These are phyloP conservation scores for Trichosanthes cucumerina DNA, from an alignment of 306 rosid species.

Conservation along the genomic window DNA sequence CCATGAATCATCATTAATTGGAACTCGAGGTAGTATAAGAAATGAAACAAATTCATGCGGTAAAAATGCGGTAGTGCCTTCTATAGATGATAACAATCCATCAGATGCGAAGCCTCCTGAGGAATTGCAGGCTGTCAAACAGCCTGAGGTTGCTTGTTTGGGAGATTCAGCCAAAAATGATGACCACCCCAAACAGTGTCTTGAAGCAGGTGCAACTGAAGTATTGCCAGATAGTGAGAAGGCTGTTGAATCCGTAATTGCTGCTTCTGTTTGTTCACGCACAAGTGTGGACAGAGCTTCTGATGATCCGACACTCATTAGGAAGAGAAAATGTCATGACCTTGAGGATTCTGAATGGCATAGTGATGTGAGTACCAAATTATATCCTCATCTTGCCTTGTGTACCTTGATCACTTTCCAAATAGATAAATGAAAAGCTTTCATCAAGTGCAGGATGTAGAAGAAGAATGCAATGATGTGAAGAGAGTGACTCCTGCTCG, in stretches of 20 bases:
- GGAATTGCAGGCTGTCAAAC: constrained; percentile 34
- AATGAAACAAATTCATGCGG: constrained; percentile 26
- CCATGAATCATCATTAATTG: constrained; percentile 26
- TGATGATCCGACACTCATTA: constrained; percentile 19
- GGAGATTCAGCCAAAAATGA: constrained; percentile 37
- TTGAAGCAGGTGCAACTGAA: constrained; percentile 30
- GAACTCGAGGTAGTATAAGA: constrained; percentile 23
- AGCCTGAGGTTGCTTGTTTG: constrained; percentile 30
- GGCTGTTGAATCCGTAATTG: constrained; percentile 36
- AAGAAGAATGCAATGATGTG: constrained; percentile 53
- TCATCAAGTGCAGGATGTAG: constrained; percentile 49
- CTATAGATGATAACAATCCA: constrained; percentile 36
- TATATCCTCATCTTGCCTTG: constrained; percentile 6
- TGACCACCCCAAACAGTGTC: constrained; percentile 24
- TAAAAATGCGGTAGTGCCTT: constrained; percentile 31
- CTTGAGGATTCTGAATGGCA: constrained; percentile 73
- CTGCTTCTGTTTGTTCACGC: constrained; percentile 75
- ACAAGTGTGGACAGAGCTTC: constrained; percentile 47
- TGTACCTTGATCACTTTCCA: constrained; percentile 1
- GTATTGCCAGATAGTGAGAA: constrained; percentile 32
- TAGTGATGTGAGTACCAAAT: constrained; percentile 65
- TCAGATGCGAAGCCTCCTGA: constrained; percentile 35
- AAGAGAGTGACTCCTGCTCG: constrained; percentile 34
- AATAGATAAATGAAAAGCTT: constrained; percentile 7
- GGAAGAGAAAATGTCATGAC: constrained; percentile 54